Evolutionary conservation across 2,329 filamentous ascomycete species (phyloP), one percentile per base, ranked within the genome.

Genomic region (Penicillium palitans): DNA sequence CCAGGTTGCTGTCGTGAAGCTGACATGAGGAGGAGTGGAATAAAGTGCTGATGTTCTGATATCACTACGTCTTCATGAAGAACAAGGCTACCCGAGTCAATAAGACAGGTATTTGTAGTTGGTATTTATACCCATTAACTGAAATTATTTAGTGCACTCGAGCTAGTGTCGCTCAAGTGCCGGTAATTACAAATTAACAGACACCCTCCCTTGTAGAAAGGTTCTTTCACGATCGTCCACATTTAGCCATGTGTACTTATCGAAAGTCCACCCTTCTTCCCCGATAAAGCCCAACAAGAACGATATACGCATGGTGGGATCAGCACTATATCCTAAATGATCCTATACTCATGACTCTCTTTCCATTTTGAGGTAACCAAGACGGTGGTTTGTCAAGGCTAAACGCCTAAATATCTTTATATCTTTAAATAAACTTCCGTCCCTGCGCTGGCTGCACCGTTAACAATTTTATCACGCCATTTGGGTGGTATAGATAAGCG

Each of bases 1-100:
- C 54, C 54, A n/a, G 54, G 54, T 27, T 57, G 54, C 40, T 57
- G 54, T 39, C 54, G 47, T 52, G 54, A 52, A 1, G 24, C 47
- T 3, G 54, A 52, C 54, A 57, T 57, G 17, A 4, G 17, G n/a
- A 29, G 4, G 6, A 19, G 6, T 35, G 13, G 6, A n/a, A 37
- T 0, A 24, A 6, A n/a, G 12, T 54, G 33, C 6, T 24, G 5
- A 31, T 54, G 3, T 12, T 31, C 2, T n/a, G 9, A 48, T 24
- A 7, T 3, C 6, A 40, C 13, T 31, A 15, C 6, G 4, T 4
- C 33, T 15, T 8, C 2, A 39, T 9, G 9, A 15, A 54, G 7
- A 19, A 15, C 2, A 40, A 31, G 9, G 9, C 5, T 21, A 24
- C 2, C 21, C 4, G 7, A 27, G 6, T 19, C 5, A 50, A 35